A percentile compares a stretch with the other conserved stretches of the same genome.
Evolutionary conservation across 1,284 basidiomycete genomes (phyloP).

Genomic region (Rhodofomes roseus): DNA sequence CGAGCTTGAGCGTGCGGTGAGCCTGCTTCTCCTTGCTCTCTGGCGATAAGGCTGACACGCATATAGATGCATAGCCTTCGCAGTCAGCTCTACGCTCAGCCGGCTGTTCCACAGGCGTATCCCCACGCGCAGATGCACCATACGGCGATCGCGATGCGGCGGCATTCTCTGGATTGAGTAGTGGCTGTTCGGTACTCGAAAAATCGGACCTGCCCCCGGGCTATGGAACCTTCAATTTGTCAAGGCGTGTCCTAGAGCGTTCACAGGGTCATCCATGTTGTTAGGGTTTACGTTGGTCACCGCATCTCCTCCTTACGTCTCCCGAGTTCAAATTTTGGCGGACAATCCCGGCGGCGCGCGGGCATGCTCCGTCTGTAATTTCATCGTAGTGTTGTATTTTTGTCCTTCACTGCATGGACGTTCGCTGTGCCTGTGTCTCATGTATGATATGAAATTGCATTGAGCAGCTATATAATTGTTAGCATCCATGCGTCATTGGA

Average conservation of each 20-base stretch:
- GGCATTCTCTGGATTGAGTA: constrained; percentile 6
- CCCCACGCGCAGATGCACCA: neutral
- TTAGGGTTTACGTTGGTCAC: neutral
- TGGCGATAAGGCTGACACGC: neutral
- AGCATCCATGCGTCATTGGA: neutral
- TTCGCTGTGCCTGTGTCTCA: neutral
- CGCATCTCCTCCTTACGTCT: neutral
- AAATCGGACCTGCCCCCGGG: too few relatives aligned
- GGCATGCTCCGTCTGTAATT: neutral
- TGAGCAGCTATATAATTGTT: neutral
- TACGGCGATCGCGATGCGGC: neutral
- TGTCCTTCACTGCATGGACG: neutral
- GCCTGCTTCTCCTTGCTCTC: constrained; percentile 9
- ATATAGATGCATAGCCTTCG: constrained; percentile 1
- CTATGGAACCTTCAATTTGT: too few relatives aligned
- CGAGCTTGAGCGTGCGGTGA: constrained; percentile 63
- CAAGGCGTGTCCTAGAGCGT: neutral
- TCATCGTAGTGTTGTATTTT: neutral
- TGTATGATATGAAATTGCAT: neutral
- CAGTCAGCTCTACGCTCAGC: neutral
- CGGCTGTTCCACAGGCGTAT: neutral
- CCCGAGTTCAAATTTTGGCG: too few relatives aligned
- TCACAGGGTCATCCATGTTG: neutral
- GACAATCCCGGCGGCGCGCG: neutral
- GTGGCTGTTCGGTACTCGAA: neutral